Base-by-base conservation (phyloP, 192 early-diverging fungal species). In the Phlyctochytrium arcticum region DNA sequence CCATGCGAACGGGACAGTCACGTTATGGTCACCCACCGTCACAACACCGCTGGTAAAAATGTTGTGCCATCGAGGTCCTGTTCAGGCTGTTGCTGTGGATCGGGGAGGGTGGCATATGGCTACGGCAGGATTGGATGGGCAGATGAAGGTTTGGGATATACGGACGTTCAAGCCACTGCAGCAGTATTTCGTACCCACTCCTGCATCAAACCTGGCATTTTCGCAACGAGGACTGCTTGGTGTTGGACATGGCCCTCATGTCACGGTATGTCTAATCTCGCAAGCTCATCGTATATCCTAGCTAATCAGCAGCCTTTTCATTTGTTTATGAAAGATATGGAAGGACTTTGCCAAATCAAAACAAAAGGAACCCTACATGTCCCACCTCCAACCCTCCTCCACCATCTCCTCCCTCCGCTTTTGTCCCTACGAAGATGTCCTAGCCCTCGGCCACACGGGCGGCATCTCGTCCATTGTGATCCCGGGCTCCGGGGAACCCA, bases 361-460 rank as follows among this genome's bases (percentile, higher is more conserved):
- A 61, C 90, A 89, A 58, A 62, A 82, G 39, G 83, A 86, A 36
- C 94, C 94, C 29, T 98, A 98, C 72, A 91, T 98, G 89, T 78
- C 72, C 39, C 93, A 93, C 71, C 66, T 89, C 5, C 67, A 87
- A 34, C 76, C 87, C 7, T 68, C 72, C 4, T 75, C 77, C 0
- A 59, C 74, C 0, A 63, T 94, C 19, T 62, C 75, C 10, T 71
- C 80, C 48, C 33, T 93, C 10, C 36, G 67, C 6, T 96, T 98
- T 75, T 90, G 88, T 56, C 96, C 96, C n/a, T 98, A 84, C 85
- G 96, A 98, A 68, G 96, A 98, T 86, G 87, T 93, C 6, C 85
- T 98, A 15, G 93, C 89, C 17, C 70, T 90, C 48, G 91, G 91
- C 19, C 92, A 96, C 77, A 66, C 73, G 17, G 59, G 75, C 15